Evolutionary conservation across 2,329 filamentous ascomycete species (phyloP).

Genomic region (Colletotrichum aenigma): DNA sequence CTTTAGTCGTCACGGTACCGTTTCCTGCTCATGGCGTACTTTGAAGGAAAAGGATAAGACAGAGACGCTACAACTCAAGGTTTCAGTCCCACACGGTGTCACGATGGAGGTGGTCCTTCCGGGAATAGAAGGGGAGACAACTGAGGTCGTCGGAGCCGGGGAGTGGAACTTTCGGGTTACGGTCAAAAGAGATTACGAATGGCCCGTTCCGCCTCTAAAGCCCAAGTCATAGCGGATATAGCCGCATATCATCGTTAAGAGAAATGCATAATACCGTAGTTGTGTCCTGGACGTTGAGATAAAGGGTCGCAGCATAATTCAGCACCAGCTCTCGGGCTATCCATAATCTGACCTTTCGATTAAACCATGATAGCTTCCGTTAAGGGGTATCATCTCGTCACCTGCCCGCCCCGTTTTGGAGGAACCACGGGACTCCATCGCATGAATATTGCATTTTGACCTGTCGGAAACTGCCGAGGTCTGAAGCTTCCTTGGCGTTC

Average conservation of each 20-base stretch:
- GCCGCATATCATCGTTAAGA: background rate
- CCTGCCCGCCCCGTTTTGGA: background rate
- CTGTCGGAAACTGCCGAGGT: background rate
- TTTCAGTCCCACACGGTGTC: conserved; percentile 6
- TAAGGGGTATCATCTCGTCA: background rate
- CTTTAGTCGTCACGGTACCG: background rate
- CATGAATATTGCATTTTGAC: background rate
- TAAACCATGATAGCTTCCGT: background rate
- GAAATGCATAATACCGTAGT: background rate
- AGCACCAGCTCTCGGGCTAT: background rate
- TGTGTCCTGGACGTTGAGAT: background rate
- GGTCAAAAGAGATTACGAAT: background rate
- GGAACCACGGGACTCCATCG: background rate
- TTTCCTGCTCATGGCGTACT: background rate
- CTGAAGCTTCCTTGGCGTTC: background rate
- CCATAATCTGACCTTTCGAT: background rate
- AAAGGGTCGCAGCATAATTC: background rate
- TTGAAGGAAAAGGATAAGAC: background rate
- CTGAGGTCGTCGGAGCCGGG: background rate
- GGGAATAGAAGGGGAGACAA: background rate
- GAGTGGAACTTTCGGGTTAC: background rate
- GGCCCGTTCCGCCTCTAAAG: background rate
- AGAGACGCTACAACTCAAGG: background rate
- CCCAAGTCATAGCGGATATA: background rate
- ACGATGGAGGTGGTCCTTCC: conserved; percentile 6